Conservation (phyloP, 768 basidiomycete genomes). For the Mycena amicta region DNA sequence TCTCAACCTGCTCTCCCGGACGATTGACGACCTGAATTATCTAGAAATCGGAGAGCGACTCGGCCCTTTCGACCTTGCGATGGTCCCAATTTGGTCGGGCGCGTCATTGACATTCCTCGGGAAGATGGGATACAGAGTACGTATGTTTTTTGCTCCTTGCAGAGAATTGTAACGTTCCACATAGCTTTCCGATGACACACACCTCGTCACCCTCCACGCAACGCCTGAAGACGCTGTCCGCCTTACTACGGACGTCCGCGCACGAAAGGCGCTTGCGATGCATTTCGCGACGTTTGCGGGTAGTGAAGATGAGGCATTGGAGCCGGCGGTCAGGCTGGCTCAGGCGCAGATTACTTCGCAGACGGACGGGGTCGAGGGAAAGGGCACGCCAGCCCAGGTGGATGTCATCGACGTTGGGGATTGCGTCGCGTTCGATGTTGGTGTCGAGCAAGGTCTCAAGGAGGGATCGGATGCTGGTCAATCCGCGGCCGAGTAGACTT, state of each 20-base stretch:
- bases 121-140: constrained; percentile 39
- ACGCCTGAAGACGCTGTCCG: constrained; percentile 43
- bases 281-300: constrained; percentile 50
- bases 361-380: constrained; percentile 31
- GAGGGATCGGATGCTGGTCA: no score
- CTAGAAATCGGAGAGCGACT: constrained; percentile 41
- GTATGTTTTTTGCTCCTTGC: constrained; percentile 15
- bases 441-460: no score
- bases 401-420: constrained; percentile 34
- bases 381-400: no score
- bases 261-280: constrained; percentile 41
- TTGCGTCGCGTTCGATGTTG: constrained; percentile 5
- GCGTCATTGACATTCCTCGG: constrained; percentile 41
- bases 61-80: constrained; percentile 43
- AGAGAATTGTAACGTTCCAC: background rate
- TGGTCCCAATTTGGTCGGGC: constrained; percentile 49
- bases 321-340: constrained; percentile 37
- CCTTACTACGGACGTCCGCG: constrained; percentile 39
- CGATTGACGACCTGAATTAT: no score
- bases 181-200: constrained; percentile 31
- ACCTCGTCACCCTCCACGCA: constrained; percentile 40
- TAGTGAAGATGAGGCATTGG: constrained; percentile 40
- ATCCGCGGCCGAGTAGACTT: no score
- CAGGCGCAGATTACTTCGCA: constrained; percentile 28
- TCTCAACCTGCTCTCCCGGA: no score